phyloP scores from a whole-genome alignment of 129 eudicot species.

The Arctium minus region DNA sequence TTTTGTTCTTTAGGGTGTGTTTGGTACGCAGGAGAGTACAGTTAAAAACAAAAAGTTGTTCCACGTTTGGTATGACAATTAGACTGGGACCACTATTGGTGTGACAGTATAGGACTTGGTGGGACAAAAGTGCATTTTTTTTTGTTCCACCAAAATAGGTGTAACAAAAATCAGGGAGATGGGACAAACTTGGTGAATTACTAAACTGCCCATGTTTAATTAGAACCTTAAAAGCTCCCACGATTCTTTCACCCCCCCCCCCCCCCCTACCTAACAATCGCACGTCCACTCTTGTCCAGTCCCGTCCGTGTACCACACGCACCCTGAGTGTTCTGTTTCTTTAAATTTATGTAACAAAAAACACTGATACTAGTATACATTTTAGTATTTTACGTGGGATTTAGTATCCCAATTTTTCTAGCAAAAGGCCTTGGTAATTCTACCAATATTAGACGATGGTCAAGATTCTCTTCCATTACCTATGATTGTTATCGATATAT shows the following conservation, averaged over 20 bases:
- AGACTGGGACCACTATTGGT: no score
- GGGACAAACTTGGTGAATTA: neutral
- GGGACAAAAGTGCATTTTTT: no score
- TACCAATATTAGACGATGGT: neutral
- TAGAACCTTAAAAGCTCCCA: neutral
- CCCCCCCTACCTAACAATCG: neutral
- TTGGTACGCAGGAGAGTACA: no score
- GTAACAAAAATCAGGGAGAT: neutral
- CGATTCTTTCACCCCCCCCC: neutral
- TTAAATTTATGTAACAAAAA: neutral
- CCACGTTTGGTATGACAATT: no score
- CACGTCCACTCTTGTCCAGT: neutral
- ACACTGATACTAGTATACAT: neutral
- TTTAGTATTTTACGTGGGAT: neutral
- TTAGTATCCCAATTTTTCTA: neutral
- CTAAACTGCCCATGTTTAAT: neutral
- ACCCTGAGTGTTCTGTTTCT: neutral
- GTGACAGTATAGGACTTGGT: no score
- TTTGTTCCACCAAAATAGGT: neutral
- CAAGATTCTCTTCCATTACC: neutral
- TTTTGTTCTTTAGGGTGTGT: no score
- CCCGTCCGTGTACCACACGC: neutral
- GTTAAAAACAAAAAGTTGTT: no score
- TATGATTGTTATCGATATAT: neutral
- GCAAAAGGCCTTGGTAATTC: neutral